Conservation (phyloP, 768 basidiomycete genomes). For the Hygrophoropsis aurantiaca region DNA sequence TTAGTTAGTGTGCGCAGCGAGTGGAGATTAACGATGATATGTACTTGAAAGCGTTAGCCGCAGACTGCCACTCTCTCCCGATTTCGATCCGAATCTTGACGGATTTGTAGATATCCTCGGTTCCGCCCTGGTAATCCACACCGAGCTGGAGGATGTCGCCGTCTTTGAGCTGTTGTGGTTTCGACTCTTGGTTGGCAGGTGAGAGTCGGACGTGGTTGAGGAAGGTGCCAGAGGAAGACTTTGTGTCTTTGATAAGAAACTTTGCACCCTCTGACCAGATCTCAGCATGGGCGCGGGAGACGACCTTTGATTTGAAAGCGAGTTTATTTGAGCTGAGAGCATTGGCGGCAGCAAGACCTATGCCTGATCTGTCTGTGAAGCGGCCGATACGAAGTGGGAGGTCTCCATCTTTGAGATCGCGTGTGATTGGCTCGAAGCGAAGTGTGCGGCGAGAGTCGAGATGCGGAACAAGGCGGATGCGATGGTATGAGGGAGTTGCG, state of each 20-base stretch:
- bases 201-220: conserved; percentile 92
- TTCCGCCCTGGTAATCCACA: conserved; percentile 96
- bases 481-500: conserved; percentile 43
- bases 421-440: conserved; percentile 87
- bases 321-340: conserved; percentile 78
- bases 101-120: conserved; percentile 95
- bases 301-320: conserved; percentile 95
- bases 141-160: conserved; percentile 95
- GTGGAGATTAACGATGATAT: neutral
- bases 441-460: conserved; percentile 88
- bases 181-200: conserved; percentile 77
- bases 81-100: conserved; percentile 95
- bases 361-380: conserved; percentile 84
- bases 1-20: neutral
- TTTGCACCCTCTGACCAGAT: conserved; percentile 76
- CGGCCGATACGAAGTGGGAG: conserved; percentile 83
- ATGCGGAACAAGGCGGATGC: conserved; percentile 93
- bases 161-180: conserved; percentile 79
- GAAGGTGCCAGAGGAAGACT: conserved; percentile 89
- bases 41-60: conserved; percentile 86
- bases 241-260: conserved; percentile 90
- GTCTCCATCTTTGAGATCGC: conserved; percentile 75
- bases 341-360: conserved; percentile 64
- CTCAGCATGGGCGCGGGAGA: conserved; percentile 92
- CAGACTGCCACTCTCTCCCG: conserved; percentile 86